Evolutionary conservation across 2,329 filamentous ascomycete species (phyloP), one percentile per base, ranked within the genome.

Genomic region (Hypoxylon sp.): DNA sequence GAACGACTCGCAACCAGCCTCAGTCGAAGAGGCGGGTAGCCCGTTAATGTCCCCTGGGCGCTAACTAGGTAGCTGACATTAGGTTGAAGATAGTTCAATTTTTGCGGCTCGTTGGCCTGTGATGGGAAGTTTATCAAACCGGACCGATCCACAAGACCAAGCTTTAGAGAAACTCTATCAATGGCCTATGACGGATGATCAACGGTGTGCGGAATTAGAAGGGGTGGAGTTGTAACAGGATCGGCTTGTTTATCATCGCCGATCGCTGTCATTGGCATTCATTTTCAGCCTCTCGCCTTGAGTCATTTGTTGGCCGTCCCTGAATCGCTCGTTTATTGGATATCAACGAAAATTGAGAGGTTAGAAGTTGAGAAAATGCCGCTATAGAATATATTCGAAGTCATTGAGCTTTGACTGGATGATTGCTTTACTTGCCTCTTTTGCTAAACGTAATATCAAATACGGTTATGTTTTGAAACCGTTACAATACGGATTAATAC

Each of bases 181-280:
- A 47, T 19, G 56, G 66, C 54, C 54, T 51, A 59, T 56, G 57
- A 63, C 54, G 53, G 58, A 54, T 53, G 65, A 70, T 68, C 44
- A 35, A 53, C 64, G 53, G 65, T 48, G 44, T 37, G 33, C 35
- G 39, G 60, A 53, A 65, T 65, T 60, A 29, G 33, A 65, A 58
- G 61, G 66, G 63, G 52, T 53, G 51, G 55, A 35, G 56, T 39
- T 68, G 55, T 48, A 44, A 71, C 63, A 57, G 13, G 68, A 71
- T 71, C 66, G 65, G 50, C 69, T 46, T 33, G 60, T 33, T 29
- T 53, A 69, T 59, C 60, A 67, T 44, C 26, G 68, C 65, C 22
- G 66, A 69, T 69, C 66, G 48, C 53, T 52, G 19, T 63, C 46
- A 58, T 60, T 68, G 57, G 59, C 31, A 17, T 50, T 57, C 48